Evolutionary conservation across 495 filamentous ascomycete genomes (phyloP).

Genomic region (Ramalina peruviana): DNA sequence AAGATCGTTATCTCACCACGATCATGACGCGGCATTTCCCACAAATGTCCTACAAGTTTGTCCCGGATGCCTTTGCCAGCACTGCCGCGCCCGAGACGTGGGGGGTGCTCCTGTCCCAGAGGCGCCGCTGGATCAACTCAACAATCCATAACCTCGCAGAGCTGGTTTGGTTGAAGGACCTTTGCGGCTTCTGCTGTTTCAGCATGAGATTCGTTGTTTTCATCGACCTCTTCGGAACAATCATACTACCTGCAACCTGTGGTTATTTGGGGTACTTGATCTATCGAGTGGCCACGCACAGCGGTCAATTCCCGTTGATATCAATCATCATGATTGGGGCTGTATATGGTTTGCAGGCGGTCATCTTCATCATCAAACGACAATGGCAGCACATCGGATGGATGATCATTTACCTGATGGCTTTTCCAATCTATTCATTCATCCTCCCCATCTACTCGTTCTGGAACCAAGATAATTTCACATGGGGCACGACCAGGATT

Average conservation of each 20-base stretch:
- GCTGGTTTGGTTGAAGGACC: slow-evolving; percentile 70
- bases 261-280: slow-evolving; percentile 83
- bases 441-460: slow-evolving; percentile 91
- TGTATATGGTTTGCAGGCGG: slow-evolving; percentile 87
- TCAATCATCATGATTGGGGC: slow-evolving; percentile 78
- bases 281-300: slow-evolving; percentile 56
- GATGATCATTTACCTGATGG: slow-evolving; percentile 96
- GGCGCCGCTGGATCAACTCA: slow-evolving; percentile 97
- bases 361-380: slow-evolving; percentile 90
- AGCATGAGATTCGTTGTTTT: slow-evolving; percentile 97
- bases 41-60: slow-evolving; percentile 88
- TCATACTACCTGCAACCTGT: slow-evolving; percentile 86
- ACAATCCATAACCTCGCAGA: slow-evolving; percentile 93
- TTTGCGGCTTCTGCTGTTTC: slow-evolving; percentile 99
- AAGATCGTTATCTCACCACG: slow-evolving; percentile 94
- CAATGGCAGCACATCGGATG: slow-evolving; percentile 97
- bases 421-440: slow-evolving; percentile 88
- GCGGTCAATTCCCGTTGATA: slow-evolving; percentile 69
- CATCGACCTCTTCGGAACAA: slow-evolving; percentile 83
- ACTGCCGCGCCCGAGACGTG: slow-evolving; percentile 90
- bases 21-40: slow-evolving; percentile 98
- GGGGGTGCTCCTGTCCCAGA: slow-evolving; percentile 83
- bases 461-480: slow-evolving; percentile 98
- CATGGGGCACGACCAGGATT: slow-evolving; percentile 95
- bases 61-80: slow-evolving; percentile 79